A percentile compares a stretch with the other conserved stretches of the same genome.
Conservation (phyloP, 1,284 basidiomycete genomes). For the Neonothopanus nambi region DNA sequence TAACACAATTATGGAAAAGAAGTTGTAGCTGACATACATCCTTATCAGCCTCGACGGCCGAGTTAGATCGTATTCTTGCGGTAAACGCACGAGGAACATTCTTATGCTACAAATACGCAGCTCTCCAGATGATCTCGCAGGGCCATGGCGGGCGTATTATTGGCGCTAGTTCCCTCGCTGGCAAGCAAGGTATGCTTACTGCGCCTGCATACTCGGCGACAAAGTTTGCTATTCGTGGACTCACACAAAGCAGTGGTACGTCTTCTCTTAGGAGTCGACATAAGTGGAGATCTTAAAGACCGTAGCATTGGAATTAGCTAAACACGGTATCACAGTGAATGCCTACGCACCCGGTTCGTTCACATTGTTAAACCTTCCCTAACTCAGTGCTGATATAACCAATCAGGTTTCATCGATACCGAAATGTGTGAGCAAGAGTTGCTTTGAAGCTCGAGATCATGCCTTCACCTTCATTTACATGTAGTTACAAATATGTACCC, state of each 20-base stretch:
- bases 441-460: no score
- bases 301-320: conserved; percentile 31
- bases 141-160: conserved; percentile 9
- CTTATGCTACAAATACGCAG: conserved; percentile 2
- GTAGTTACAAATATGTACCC: no score
- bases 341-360: conserved; percentile 31
- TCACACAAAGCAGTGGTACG: conserved; percentile 19
- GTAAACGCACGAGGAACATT: not conserved
- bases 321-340: conserved; percentile 33
- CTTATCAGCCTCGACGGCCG: not conserved
- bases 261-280: no score
- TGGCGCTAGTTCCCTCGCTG: conserved; percentile 3
- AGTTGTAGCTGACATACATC: not conserved
- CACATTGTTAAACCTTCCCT: not conserved
- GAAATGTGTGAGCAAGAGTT: not conserved
- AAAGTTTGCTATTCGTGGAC: conserved; percentile 29
- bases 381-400: no score
- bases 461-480: no score
- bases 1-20: not conserved
- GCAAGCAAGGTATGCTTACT: not conserved
- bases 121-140: conserved; percentile 8
- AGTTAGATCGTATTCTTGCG: not conserved
- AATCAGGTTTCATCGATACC: not conserved
- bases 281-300: no score
- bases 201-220: conserved; percentile 18